Base-by-base conservation (phyloP, 2,329 filamentous ascomycete genomes). In the Aureobasidium sp. region DNA sequence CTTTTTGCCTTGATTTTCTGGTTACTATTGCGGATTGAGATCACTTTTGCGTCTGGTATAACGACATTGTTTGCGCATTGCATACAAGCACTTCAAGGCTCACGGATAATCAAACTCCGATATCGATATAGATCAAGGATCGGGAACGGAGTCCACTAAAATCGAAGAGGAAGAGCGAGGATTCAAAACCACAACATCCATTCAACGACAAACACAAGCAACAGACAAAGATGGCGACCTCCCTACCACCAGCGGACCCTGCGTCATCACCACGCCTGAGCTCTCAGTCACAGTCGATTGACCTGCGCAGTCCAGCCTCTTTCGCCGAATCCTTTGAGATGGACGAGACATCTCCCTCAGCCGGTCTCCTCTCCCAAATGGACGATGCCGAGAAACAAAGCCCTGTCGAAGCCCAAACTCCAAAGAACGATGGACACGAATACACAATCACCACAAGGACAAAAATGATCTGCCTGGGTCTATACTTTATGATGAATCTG, bases 401-500 rank as follows among this genome's bases (percentile, higher is more conserved):
- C 10, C 5, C 29, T 5, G 37, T 39, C 7, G 41, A 37, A 7
- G n/a, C 53, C 1, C 50, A 41, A n/a, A 10, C 26, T 4, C 36
- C 34, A 29, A 26, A n/a, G 9, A 53, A 24, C 12, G 52, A 62
- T 2, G 63, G 41, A 17, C 48, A 48, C 32, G 63, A 64, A 46
- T 62, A 64, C 46, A 32, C 34, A 27, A 48, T 64, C 51, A 59
- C 52, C 9, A 64, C 63, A 10, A n/a, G 34, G 7, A 53, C 44
- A 32, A 64, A 64, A 29, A 55, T 64, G 41, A 20, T 55, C 26
- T 57, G 53, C 12, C 32, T 64, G 15, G 59, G 48, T 3, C 29
- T 67, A 1, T 84, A 84, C 70, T 83, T 84, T 68, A 73, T 79
- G 67, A 73, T 78, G 66, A 79, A 79, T 65, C 71, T 79, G 47